Base-by-base conservation (phyloP, 2,329 filamentous ascomycete genomes). In the Zarea fungicola region DNA sequence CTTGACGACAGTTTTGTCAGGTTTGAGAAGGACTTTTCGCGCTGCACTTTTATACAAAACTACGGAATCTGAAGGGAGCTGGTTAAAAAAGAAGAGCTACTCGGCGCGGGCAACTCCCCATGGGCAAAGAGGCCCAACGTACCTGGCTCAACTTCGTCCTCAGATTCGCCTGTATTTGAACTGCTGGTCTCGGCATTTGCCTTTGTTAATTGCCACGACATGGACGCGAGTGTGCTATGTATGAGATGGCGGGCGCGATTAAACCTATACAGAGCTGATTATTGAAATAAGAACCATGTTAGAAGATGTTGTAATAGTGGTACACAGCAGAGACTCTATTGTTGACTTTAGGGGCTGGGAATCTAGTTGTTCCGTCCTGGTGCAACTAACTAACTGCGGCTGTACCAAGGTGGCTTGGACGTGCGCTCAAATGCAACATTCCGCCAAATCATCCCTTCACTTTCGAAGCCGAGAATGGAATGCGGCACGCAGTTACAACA, bases 1-100 rank as follows among this genome's bases (percentile, higher is more conserved):
- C 45, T 64, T 64, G 34, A 58, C 37, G 28, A 60, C 54, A 16
- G 54, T 60, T 10, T 57, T 56, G 21, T 56, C 55, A 11, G 56
- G 48, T 18, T 57, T 47, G 3, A 60, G 48, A 6, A 55, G 41
- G 13, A 63, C 54, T 42, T 52, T 59, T n/a, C 59, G 57, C 37
- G 51, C 48, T 42, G 49, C 51, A 26, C 59, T 16, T 13, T 55
- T 44, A 6, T 59, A 52, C 32, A 63, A 32, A 3, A 62, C 28
- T 21, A 54, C 40, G 14, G 46, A 41, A 16, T 52, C 60, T 61
- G 36, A 34, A 18, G 4, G 2, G 18, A 50, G 7, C n/a, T 22
- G 37, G 11, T 52, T 25, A 50, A 39, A 26, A 42, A n/a, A 51
- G 32, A n/a, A n/a, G n/a, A n/a, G n/a, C n/a, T n/a, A n/a, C n/a